A percentile compares a stretch with the other conserved stretches of the same genome.
Conservation (phyloP, 352 stramenopile genomes). For the Aphanomyces euteiches region DNA sequence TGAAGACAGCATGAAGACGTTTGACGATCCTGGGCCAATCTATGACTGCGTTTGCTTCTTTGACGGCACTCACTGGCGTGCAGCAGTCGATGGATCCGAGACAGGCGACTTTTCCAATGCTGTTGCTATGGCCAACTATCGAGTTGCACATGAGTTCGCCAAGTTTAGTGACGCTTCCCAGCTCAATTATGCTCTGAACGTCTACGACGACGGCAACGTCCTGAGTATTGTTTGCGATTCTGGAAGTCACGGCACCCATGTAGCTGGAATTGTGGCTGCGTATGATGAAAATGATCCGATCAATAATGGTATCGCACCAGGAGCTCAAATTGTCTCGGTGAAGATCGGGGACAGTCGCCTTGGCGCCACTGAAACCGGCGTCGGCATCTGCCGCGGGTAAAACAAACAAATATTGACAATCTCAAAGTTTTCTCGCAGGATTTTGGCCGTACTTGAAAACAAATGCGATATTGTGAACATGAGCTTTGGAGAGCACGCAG, state of each 20-base stretch:
- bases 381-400: slow-evolving; percentile 77
- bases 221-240: slow-evolving; percentile 92
- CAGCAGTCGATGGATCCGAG: slow-evolving; percentile 80
- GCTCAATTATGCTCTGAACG: slow-evolving; percentile 93
- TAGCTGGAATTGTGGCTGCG: slow-evolving; percentile 91
- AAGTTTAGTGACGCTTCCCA: slow-evolving; percentile 85
- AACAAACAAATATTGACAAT: neutral
- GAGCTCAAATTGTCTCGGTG: slow-evolving; percentile 89
- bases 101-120: slow-evolving; percentile 75
- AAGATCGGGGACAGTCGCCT: slow-evolving; percentile 96
- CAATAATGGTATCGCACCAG: slow-evolving; percentile 90
- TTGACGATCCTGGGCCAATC: slow-evolving; percentile 88
- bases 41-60: slow-evolving; percentile 91
- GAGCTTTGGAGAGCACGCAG: slow-evolving; percentile 93
- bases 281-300: slow-evolving; percentile 80
- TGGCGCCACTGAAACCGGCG: slow-evolving; percentile 91
- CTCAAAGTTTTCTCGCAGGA: slow-evolving; percentile 25
- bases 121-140: slow-evolving; percentile 66
- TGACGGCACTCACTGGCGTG: slow-evolving; percentile 72
- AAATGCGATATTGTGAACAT: slow-evolving; percentile 95
- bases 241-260: slow-evolving; percentile 93
- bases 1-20: slow-evolving; percentile 62
- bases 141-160: slow-evolving; percentile 68
- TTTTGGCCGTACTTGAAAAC: slow-evolving; percentile 86
- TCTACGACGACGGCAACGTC: slow-evolving; percentile 92